Conservation (phyloP, 768 basidiomycete species). For the Tephrocybe sp. region DNA sequence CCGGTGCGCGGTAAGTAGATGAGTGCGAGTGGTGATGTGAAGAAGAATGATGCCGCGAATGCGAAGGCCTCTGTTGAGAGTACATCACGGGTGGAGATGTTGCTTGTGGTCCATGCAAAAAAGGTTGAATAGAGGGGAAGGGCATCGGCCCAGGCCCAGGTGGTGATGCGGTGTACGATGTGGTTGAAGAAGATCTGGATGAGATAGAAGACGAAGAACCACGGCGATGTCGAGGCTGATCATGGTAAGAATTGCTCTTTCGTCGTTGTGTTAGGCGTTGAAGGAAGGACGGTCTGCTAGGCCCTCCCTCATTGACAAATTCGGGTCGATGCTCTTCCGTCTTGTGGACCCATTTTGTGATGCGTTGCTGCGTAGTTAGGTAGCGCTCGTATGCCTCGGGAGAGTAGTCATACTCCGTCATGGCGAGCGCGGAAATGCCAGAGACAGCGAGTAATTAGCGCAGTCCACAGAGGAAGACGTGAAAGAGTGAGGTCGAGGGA, state of each 20-base stretch:
- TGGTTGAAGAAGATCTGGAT: constrained; percentile 5
- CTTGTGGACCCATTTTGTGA: constrained; percentile 50
- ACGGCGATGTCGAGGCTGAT: constrained; percentile 5
- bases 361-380: constrained; percentile 44
- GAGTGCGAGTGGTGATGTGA: constrained; percentile 7
- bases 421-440: constrained; percentile 18
- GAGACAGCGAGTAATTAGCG: constrained; percentile 1
- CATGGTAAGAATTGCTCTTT: neutral
- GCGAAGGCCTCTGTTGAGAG: neutral
- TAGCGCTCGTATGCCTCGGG: constrained; percentile 53
- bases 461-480: neutral
- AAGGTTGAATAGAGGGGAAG: too few relatives aligned
- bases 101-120: constrained; percentile 1
- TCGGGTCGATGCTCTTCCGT: constrained; percentile 39
- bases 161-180: neutral
- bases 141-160: constrained; percentile 15
- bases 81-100: neutral
- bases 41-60: constrained; percentile 5
- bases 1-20: constrained; percentile 1
- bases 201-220: constrained; percentile 13
- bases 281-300: constrained; percentile 7
- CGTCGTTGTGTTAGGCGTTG: constrained; percentile 4
- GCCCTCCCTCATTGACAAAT: constrained; percentile 20
- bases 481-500: neutral
- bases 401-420: constrained; percentile 66